phyloP scores from a whole-genome alignment of 148 eudicot species.

The Suaeda aralocaspica region DNA sequence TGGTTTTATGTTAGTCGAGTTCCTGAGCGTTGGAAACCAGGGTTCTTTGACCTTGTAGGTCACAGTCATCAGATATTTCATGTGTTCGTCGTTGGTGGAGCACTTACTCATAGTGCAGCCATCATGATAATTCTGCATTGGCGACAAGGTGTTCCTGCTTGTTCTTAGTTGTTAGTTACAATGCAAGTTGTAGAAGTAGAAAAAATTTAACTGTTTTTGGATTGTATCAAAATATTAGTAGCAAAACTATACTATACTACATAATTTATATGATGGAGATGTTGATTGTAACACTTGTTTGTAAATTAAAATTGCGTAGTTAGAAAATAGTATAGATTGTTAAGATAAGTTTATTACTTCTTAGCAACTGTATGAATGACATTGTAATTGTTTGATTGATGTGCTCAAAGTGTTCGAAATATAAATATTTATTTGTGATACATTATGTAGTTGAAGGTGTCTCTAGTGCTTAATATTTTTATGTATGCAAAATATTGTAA shows the following conservation, averaged over 20 bases:
- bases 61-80: slow-evolving; percentile 95
- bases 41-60: slow-evolving; percentile 77
- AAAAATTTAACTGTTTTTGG: not conserved
- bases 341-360: not conserved
- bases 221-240: not conserved
- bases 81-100: slow-evolving; percentile 75
- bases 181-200: not conserved
- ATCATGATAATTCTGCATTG: slow-evolving; percentile 61
- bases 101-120: slow-evolving; percentile 63
- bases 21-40: slow-evolving; percentile 86
- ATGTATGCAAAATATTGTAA: not conserved
- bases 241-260: slow-evolving; percentile 3
- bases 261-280: slow-evolving; percentile 1
- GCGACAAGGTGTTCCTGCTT: slow-evolving; percentile 42
- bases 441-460: not conserved
- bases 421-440: not conserved
- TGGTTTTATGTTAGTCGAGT: slow-evolving; percentile 63
- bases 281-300: slow-evolving; percentile 14
- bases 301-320: not conserved
- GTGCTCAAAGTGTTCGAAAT: not conserved
- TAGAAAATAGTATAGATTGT: not conserved
- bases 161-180: slow-evolving; percentile 17
- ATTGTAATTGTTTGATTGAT: not conserved
- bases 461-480: not conserved
- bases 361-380: not conserved